These are phyloP conservation scores for Verticillium alfalfae DNA, from an alignment of 2,329 filamentous ascomycete species.

Conservation along the genomic window DNA sequence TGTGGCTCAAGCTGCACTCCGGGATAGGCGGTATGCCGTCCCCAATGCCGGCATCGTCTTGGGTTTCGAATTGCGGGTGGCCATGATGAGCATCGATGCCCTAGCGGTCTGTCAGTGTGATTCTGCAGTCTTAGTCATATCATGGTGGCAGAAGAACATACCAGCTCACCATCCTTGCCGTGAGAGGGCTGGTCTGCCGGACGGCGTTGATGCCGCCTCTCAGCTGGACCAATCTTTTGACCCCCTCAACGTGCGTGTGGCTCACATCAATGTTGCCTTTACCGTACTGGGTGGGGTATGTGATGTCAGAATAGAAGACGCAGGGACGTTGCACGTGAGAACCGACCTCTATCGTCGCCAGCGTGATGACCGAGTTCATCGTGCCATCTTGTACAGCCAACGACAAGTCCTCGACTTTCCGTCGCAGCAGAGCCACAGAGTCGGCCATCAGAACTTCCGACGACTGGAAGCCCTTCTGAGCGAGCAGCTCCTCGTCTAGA, in stretches of 20 bases:
- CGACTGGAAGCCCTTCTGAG: slow-evolving; percentile 44
- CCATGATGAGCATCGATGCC: slow-evolving; percentile 52
- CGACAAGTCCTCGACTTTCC: slow-evolving; percentile 38
- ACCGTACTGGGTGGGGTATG: slow-evolving; percentile 31
- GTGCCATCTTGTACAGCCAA: slow-evolving; percentile 48
- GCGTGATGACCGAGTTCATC: slow-evolving; percentile 50
- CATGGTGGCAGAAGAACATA: slow-evolving; percentile 18
- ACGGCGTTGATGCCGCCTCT: slow-evolving; percentile 45
- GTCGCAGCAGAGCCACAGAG: slow-evolving; percentile 45
- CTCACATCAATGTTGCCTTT: slow-evolving; percentile 41
- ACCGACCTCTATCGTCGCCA: slow-evolving; percentile 52
- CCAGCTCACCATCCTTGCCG: slow-evolving; percentile 50
- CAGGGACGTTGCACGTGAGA: not conserved
- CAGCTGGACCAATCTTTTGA: slow-evolving; percentile 40
- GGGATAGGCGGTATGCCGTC: slow-evolving; percentile 41
- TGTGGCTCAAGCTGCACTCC: slow-evolving; percentile 33
- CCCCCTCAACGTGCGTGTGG: slow-evolving; percentile 42
- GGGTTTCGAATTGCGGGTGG: slow-evolving; percentile 44
- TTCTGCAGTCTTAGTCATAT: not conserved
- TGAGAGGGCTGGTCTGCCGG: slow-evolving; percentile 43
- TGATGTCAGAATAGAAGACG: not conserved
- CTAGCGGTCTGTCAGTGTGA: slow-evolving; percentile 20
- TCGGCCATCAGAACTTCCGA: slow-evolving; percentile 54
- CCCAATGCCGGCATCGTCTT: slow-evolving; percentile 42
- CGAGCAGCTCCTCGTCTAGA: slow-evolving; percentile 46